Base-by-base conservation (phyloP, 2,329 filamentous ascomycete species). In the Scytalidium lignicola region DNA sequence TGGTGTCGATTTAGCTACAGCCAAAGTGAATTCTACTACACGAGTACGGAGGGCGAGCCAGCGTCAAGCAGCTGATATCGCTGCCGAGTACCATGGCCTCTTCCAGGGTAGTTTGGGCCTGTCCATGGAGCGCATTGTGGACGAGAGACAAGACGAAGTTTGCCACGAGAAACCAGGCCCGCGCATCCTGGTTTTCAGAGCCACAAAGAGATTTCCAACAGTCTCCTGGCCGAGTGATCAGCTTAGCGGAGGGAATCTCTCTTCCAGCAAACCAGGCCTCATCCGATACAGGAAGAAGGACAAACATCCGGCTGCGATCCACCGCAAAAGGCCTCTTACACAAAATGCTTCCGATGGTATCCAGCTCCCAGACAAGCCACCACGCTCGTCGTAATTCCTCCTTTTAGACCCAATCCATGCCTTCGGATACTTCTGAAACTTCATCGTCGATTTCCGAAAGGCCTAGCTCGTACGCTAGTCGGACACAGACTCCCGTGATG, bases 291-390 rank as follows among this genome's bases (percentile, higher is more conserved):
- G 47, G 47, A 2, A 49, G 47, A 8, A 4, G 15, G 13, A 49
- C 47, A 9, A 18, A 18, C 47, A 49, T 44, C 17, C 47, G 26
- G n/a, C 22, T 37, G 20, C 20, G 32, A 15, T 49, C 47, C n/a
- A 49, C 23, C 2, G 41, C 17, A 19, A 49, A 49, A 21, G 47
- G 47, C 13, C 42, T 41, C 6, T 43, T 19, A 19, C 17, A 8
- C 3, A 37, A n/a, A 18, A 29, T 21, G 19, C 41, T 44, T 12
- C 39, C 26, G 19, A 49, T 44, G n/a, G 41, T 21, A 28, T 49
- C 47, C 13, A 49, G 47, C 20, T 49, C 47, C 47, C 47, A 49
- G 6, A 41, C 28, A 8, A 29, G 37, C 47, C 47, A 49, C 47
- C 47, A 49, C 3, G 47, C 47, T 17, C 47, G 41, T 4, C 47